Percentiles rank a stretch among this genome's conserved stretches.
Evolutionary conservation across 257 asterid genomes (phyloP).

Genomic region (Echium plantagineum): DNA sequence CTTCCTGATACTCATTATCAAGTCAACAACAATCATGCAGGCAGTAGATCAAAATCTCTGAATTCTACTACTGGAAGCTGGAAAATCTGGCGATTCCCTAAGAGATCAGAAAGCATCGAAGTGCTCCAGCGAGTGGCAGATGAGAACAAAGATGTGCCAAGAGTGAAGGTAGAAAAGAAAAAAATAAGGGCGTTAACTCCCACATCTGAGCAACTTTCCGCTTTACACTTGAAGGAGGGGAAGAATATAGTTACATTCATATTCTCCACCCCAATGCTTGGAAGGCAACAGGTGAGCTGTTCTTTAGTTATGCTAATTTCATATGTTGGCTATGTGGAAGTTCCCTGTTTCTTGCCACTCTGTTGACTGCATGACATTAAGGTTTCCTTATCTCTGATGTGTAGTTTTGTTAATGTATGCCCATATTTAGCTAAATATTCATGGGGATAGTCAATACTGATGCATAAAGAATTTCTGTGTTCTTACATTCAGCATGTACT

Average conservation of each 20-base stretch:
- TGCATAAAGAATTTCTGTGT: constrained; percentile 1
- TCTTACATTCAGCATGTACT: constrained; percentile 4
- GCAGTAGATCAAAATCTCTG: constrained; percentile 24
- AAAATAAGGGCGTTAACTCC: constrained; percentile 45
- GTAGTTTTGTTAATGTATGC: constrained; percentile 1
- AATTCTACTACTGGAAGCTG: constrained; percentile 27
- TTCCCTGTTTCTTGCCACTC: background rate
- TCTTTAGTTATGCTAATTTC: constrained; percentile 8
- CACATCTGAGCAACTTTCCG: constrained; percentile 67
- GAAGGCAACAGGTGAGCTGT: constrained; percentile 70
- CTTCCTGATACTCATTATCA: background rate
- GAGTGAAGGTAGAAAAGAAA: constrained; percentile 37
- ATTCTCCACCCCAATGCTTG: constrained; percentile 85
- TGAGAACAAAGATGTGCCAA: constrained; percentile 22
- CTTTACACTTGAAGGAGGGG: constrained; percentile 77
- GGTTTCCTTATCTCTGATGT: background rate
- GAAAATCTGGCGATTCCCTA: constrained; percentile 37
- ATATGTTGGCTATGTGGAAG: background rate
- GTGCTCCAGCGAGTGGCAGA: constrained; percentile 19
- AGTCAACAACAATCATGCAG: constrained; percentile 27
- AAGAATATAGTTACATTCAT: constrained; percentile 60
- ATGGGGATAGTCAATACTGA: background rate
- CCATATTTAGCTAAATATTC: background rate
- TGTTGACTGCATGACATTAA: background rate
- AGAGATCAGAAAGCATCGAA: constrained; percentile 22